Conservation (phyloP, 768 basidiomycete genomes). For the Trametes elegans region DNA sequence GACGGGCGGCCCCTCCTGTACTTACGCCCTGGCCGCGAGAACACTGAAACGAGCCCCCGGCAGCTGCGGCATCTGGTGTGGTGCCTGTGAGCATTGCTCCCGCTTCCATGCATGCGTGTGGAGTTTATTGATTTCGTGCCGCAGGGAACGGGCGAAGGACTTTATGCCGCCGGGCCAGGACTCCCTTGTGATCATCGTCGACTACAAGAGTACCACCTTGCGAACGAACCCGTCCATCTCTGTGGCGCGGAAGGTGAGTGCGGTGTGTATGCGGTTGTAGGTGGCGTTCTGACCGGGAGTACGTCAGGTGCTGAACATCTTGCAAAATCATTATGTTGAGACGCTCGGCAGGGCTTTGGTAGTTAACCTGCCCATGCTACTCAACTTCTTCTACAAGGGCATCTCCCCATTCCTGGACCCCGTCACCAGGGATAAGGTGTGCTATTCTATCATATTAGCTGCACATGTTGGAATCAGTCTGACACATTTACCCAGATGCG, state of each 20-base stretch:
- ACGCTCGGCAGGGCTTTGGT: conserved; percentile 83
- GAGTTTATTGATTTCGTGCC: background rate
- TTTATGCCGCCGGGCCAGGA: conserved; percentile 85
- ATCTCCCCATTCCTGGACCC: conserved; percentile 88
- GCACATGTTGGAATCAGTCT: background rate
- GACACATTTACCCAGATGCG: conserved; percentile 57
- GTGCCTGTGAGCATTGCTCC: conserved; percentile 61
- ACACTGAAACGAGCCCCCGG: conserved; percentile 72
- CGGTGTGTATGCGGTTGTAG: too few species aligned
- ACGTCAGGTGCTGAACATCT: conserved; percentile 62
- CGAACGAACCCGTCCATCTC: conserved; percentile 83
- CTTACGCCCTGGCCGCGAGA: conserved; percentile 86
- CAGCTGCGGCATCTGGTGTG: conserved; percentile 86
- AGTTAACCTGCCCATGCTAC: conserved; percentile 73
- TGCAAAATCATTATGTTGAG: conserved; percentile 89
- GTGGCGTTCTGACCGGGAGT: background rate
- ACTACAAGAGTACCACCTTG: conserved; percentile 81
- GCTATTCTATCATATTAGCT: background rate
- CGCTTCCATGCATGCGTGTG: background rate
- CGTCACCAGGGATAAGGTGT: conserved; percentile 79
- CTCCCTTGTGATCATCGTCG: conserved; percentile 78
- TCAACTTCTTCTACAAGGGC: conserved; percentile 78
- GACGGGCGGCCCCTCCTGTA: conserved; percentile 88
- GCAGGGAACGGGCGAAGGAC: conserved; percentile 85
- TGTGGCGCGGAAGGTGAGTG: conserved; percentile 65